These are phyloP conservation scores for Alternaria postmessia DNA, from an alignment of 2,329 filamentous ascomycete genomes.

Conservation along the genomic window DNA sequence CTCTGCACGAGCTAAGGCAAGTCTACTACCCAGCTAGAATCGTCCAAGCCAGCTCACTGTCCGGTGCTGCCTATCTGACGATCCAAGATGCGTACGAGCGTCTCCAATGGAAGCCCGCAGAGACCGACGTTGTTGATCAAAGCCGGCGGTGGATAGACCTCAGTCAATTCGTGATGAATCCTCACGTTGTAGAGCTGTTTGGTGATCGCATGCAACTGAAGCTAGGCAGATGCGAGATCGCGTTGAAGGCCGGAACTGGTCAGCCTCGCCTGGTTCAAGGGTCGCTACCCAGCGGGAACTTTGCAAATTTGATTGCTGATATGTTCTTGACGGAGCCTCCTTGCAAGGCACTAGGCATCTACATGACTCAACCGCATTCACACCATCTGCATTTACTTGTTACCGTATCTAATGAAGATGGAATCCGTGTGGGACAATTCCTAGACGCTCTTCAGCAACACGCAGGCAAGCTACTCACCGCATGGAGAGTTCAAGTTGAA, in stretches of 20 bases:
- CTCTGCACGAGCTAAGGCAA: background rate
- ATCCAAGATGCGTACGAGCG: background rate
- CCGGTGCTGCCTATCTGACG: background rate
- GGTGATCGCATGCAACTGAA: background rate
- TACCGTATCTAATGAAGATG: background rate
- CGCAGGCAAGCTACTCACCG: background rate
- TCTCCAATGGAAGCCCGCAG: background rate
- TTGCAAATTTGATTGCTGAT: background rate
- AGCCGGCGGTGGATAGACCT: background rate
- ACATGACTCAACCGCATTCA: background rate
- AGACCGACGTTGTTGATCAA: background rate
- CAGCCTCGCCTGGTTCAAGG: background rate
- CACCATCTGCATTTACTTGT: background rate
- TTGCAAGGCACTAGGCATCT: background rate
- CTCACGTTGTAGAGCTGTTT: background rate
- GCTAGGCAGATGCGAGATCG: background rate
- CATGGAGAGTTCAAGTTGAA: background rate
- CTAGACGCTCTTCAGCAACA: background rate
- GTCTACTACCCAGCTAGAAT: background rate
- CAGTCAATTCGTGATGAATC: background rate
- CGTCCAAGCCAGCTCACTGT: background rate
- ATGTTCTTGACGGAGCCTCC: background rate
- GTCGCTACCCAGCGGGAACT: background rate
- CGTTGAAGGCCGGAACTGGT: background rate
- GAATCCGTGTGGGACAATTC: background rate